These are phyloP conservation scores for Aspergillus homomorphus DNA, from an alignment of 495 filamentous ascomycete species.

Conservation along the genomic window DNA sequence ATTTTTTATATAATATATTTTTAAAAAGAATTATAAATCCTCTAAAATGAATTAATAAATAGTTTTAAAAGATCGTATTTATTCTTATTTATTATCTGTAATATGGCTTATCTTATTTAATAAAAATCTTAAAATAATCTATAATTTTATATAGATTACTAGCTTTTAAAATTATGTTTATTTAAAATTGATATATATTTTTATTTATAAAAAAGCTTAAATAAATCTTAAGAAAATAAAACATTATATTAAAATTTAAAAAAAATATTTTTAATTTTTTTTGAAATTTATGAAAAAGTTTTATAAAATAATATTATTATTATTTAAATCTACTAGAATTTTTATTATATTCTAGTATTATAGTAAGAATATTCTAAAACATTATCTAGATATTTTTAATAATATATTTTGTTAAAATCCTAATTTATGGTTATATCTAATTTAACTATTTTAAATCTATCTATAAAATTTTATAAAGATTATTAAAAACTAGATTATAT, in stretches of 20 bases:
- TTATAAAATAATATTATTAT: neutral
- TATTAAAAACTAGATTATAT: constrained; percentile 1
- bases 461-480: constrained; percentile 5
- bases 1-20: neutral
- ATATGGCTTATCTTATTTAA: too few relatives aligned
- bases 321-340: neutral
- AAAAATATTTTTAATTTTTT: neutral
- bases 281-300: neutral
- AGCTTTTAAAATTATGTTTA: neutral
- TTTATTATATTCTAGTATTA: constrained; percentile 2
- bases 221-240: neutral
- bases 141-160: too few relatives aligned
- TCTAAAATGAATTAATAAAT: too few relatives aligned
- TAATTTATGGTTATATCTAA: neutral
- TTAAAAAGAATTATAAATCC: constrained; percentile 1
- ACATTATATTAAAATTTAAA: constrained; percentile 6
- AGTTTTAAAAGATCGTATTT: too few relatives aligned
- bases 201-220: neutral
- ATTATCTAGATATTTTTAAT: neutral
- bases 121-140: too few relatives aligned
- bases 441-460: constrained; percentile 3
- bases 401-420: neutral
- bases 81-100: too few relatives aligned
- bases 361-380: constrained; percentile 4
- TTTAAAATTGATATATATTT: constrained; percentile 2